Conservation (phyloP, 805 yeast genomes). For the Maudiozyma turicensis region DNA sequence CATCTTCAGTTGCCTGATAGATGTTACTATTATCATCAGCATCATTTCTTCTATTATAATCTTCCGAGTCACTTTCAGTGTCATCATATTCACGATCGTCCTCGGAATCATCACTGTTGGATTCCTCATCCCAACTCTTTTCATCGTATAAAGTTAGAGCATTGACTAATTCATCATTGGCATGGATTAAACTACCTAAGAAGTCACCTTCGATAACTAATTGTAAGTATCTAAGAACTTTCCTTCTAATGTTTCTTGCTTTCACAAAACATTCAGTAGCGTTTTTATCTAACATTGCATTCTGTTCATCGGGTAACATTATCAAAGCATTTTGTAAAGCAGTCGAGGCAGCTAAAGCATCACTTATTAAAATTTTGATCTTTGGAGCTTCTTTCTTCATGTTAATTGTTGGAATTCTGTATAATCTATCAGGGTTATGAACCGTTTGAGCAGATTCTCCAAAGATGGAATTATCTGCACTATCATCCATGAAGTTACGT, state of each 20-base stretch:
- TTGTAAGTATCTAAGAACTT: constrained; percentile 74
- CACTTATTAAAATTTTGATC: constrained; percentile 58
- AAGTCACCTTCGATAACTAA: constrained; percentile 75
- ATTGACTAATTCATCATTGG: constrained; percentile 80
- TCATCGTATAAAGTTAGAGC: constrained; percentile 64
- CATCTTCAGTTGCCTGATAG: constrained; percentile 7
- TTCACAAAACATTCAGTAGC: constrained; percentile 61
- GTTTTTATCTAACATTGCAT: constrained; percentile 54
- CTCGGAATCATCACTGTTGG: constrained; percentile 26
- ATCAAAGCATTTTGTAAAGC: constrained; percentile 53
- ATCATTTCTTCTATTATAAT: constrained; percentile 4
- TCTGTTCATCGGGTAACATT: constrained; percentile 35
- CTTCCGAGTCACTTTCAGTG: constrained; percentile 10
- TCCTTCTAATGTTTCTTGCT: constrained; percentile 67
- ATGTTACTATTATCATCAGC: constrained; percentile 14
- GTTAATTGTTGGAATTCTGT: constrained; percentile 58
- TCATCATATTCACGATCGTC: constrained; percentile 32
- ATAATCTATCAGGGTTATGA: constrained; percentile 25
- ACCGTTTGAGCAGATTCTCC: constrained; percentile 23
- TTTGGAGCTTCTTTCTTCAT: constrained; percentile 63
- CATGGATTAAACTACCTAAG: constrained; percentile 76
- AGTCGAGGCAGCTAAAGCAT: constrained; percentile 66
- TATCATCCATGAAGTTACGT: constrained; percentile 40
- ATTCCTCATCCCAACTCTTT: constrained; percentile 35
- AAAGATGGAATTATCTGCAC: constrained; percentile 36